Percentiles rank a stretch among this genome's conserved stretches.
Conservation (phyloP, 176 grass and related monocot genomes). For the Phoenix roebelenii region DNA sequence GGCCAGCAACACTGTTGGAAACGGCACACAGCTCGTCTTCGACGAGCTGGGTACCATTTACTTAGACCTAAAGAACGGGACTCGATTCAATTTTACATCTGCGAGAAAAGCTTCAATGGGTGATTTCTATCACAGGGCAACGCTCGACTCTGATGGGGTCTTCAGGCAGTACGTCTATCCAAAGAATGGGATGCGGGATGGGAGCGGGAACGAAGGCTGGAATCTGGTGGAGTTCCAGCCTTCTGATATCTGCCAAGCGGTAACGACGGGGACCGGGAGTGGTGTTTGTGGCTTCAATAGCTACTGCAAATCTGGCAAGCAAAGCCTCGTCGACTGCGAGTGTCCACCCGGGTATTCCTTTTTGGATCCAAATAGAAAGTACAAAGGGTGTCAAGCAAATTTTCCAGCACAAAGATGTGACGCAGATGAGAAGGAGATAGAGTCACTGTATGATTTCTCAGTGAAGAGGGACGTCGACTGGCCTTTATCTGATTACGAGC, state of each 20-base stretch:
- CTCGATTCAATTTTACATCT: neutral
- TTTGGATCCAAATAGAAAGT: conserved; percentile 15
- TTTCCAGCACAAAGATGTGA: conserved; percentile 1
- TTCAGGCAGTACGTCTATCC: conserved; percentile 26
- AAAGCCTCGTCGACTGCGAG: conserved; percentile 6
- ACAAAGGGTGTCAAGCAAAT: conserved; percentile 33
- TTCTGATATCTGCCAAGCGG: neutral
- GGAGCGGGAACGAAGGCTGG: neutral
- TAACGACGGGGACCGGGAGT: neutral
- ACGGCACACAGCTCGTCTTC: too few relatives aligned
- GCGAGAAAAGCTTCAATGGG: neutral
- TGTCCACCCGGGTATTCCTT: conserved; percentile 32
- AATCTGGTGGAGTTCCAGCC: neutral
- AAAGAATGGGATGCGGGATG: neutral
- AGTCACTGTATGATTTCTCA: conserved; percentile 6
- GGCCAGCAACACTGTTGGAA: too few relatives aligned
- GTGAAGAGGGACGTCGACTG: conserved; percentile 10
- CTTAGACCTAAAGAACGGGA: too few relatives aligned
- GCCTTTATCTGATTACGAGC: conserved; percentile 17
- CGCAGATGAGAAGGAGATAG: neutral
- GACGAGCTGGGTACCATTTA: too few relatives aligned
- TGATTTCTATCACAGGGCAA: conserved; percentile 21
- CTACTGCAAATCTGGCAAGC: conserved; percentile 21
- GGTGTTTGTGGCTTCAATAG: conserved; percentile 41
- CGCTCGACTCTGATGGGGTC: conserved; percentile 33